These are phyloP conservation scores for Trypanosoma platydactyli DNA, from an alignment of 208 protist genomes.

Conservation along the genomic window DNA sequence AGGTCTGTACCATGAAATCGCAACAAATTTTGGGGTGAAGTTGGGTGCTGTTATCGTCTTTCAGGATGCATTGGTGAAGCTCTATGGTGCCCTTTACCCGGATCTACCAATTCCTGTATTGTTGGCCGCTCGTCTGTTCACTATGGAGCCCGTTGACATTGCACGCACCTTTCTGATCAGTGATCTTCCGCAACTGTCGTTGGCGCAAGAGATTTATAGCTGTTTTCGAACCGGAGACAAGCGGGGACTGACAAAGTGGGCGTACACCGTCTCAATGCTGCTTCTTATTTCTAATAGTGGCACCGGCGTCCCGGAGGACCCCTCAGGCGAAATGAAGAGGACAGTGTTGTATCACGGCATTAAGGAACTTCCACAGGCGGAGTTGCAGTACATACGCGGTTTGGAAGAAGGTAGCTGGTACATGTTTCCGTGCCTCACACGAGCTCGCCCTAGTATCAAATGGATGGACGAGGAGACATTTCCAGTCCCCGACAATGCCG, in stretches of 20 bases:
- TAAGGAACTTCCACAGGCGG: constrained; percentile 52
- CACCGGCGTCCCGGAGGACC: not conserved
- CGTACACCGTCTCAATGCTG: constrained; percentile 25
- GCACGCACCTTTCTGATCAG: constrained; percentile 52
- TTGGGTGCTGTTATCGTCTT: constrained; percentile 69
- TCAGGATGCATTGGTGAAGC: constrained; percentile 57
- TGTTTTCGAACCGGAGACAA: constrained; percentile 61
- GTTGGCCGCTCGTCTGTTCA: constrained; percentile 66
- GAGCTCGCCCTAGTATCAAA: constrained; percentile 38
- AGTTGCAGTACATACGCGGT: constrained; percentile 44
- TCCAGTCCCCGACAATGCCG: constrained; percentile 66
- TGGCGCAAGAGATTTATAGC: constrained; percentile 74
- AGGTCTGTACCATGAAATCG: constrained; percentile 69
- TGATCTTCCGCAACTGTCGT: constrained; percentile 45
- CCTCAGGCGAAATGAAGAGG: not conserved
- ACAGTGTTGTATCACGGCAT: constrained; percentile 67
- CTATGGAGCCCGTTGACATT: constrained; percentile 83
- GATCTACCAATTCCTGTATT: constrained; percentile 55
- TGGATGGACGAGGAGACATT: constrained; percentile 37
- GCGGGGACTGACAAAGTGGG: constrained; percentile 36
- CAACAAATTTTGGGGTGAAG: constrained; percentile 82
- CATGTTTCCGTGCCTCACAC: constrained; percentile 62
- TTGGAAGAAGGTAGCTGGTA: constrained; percentile 65
- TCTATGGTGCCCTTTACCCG: constrained; percentile 64
- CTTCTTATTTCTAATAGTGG: constrained; percentile 14